Base-by-base conservation (phyloP, 257 asterid species). In the Perilla frutescens region DNA sequence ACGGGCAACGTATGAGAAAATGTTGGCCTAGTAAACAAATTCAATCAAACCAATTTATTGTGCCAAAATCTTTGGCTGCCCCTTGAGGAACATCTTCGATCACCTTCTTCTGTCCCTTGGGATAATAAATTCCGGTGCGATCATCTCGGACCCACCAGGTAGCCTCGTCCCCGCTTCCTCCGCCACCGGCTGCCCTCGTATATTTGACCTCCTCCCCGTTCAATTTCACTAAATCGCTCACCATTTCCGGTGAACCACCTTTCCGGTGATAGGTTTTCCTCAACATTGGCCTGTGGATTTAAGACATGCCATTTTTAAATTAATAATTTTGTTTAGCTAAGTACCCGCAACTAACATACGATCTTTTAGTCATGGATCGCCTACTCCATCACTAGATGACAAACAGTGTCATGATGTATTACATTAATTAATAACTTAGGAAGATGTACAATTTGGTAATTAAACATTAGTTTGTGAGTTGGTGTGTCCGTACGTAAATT, bases 91-190 rank as follows among this genome's bases (percentile, higher is more conserved):
- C 82, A 66, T 82, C 81, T 71, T 84, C 77, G n/a, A 90, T 86
- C 5, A 90, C 80, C 63, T 90, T 87, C 54, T 88, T 84, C n/a
- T 88, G 96, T 0, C 96, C 96, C 20, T 85, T 88, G 0, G 96
- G 95, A 66, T 88, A 88, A 76, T 74, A 90, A 1, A 86, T 82
- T 34, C 95, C 91, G 34, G 95, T 88, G 0, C 91, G 85, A 6
- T 81, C 85, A 40, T 90, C 90, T 0, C 80, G 87, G 2, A 85
- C 62, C 93, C 96, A 85, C 90, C 88, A 88, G 11, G 45, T 20
- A 0, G 71, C 68, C 4, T 79, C 81, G 9, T 49, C 49, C n/a
- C 75, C 76, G 71, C 55, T 76, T 31, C 71, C 66, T n/a, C 14
- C 15, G 3, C 12, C 45, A 0, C 7, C 40, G 1, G 49, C 40